These are phyloP conservation scores for Nakaseomyces glabratus DNA, from an alignment of 1,139 yeast species.

Conservation along the genomic window DNA sequence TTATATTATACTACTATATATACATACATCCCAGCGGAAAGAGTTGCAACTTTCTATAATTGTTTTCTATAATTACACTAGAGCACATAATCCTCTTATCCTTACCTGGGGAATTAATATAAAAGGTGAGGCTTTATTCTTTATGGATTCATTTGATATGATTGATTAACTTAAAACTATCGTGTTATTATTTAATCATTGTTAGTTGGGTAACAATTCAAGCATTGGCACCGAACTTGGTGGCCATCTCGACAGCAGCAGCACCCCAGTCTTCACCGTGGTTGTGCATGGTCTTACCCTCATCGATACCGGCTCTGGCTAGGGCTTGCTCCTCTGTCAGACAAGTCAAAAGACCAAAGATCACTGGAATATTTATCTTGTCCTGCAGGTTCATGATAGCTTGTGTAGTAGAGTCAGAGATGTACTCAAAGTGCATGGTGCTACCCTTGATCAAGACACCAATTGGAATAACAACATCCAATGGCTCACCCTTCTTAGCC, in stretches of 20 bases:
- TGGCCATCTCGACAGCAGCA: constrained; percentile 95
- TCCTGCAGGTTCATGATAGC: constrained; percentile 79
- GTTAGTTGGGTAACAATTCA: too few relatives aligned
- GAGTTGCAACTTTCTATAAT: too few relatives aligned
- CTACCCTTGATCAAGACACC: constrained; percentile 94
- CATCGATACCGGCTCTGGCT: constrained; percentile 84
- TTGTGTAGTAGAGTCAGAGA: constrained; percentile 81
- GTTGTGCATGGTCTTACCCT: constrained; percentile 61
- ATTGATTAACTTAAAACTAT: too few relatives aligned
- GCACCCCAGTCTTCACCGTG: constrained; percentile 99
- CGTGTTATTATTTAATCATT: too few relatives aligned
- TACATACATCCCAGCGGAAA: too few relatives aligned
- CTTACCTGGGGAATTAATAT: neutral
- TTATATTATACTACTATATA: too few relatives aligned
- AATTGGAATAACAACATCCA: constrained; percentile 86
- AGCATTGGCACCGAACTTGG: constrained; percentile 36
- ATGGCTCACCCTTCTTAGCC: constrained; percentile 38
- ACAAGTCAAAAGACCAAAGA: constrained; percentile 89
- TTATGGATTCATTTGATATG: too few relatives aligned
- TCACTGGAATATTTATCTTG: constrained; percentile 64
- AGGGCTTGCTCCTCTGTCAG: constrained; percentile 90
- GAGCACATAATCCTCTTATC: too few relatives aligned
- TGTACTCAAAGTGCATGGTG: constrained; percentile 97
- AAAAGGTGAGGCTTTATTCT: too few relatives aligned
- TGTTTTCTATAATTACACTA: too few relatives aligned